A percentile compares a stretch with the other conserved stretches of the same genome.
Evolutionary conservation across 768 basidiomycete genomes (phyloP).

Genomic region (Pisolithus marmoratus): DNA sequence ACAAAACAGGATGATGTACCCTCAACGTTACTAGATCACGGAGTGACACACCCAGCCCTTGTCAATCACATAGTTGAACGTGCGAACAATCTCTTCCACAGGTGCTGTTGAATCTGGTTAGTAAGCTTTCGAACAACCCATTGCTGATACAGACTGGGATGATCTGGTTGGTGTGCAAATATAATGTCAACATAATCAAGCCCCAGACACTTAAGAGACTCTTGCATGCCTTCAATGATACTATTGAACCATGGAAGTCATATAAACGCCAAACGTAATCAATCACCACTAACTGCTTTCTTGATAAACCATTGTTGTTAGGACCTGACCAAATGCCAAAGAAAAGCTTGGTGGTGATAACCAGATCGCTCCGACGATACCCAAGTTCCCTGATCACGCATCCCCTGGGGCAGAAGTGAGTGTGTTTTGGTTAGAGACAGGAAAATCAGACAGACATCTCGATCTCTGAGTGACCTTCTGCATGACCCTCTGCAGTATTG

Average conservation of each 20-base stretch:
- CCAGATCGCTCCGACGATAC: constrained; percentile 41
- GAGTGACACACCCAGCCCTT: constrained; percentile 35
- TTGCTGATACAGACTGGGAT: constrained; percentile 19
- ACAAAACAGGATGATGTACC: background rate
- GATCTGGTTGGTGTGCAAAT: constrained; percentile 47
- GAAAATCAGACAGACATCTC: constrained; percentile 38
- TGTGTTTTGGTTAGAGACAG: background rate
- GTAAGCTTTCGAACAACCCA: background rate
- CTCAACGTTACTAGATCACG: background rate
- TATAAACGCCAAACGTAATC: background rate
- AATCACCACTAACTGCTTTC: constrained; percentile 21
- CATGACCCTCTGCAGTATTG: constrained; percentile 42
- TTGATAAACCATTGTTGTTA: constrained; percentile 34
- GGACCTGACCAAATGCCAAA: constrained; percentile 48
- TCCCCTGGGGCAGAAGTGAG: constrained; percentile 28
- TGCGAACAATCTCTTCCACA: constrained; percentile 53
- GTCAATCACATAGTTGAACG: constrained; percentile 51
- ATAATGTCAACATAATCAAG: constrained; percentile 48
- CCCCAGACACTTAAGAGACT: constrained; percentile 43
- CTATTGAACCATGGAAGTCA: constrained; percentile 15
- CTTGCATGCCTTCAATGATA: constrained; percentile 51
- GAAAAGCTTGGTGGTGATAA: constrained; percentile 55
- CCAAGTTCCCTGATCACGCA: constrained; percentile 51
- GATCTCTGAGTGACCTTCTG: constrained; percentile 42
- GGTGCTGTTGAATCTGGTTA: constrained; percentile 24